A percentile compares a stretch with the other conserved stretches of the same genome.
phyloP scores from a whole-genome alignment of 2,329 filamentous ascomycete genomes.

The Claviceps pazoutovae region DNA sequence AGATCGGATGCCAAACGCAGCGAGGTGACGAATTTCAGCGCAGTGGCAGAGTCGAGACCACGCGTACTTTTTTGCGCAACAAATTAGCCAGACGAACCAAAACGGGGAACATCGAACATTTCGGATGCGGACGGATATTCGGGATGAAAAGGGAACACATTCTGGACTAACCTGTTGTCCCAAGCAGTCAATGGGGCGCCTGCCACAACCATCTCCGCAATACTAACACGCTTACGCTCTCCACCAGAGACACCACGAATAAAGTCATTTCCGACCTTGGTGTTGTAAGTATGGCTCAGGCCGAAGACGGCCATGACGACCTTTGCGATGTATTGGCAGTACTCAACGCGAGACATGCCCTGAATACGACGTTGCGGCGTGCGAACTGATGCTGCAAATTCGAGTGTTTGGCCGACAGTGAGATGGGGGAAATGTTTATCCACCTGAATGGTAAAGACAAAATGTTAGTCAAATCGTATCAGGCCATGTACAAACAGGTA shows the following conservation, averaged over 20 bases:
- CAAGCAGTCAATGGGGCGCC: slow-evolving; percentile 43
- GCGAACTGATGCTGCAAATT: slow-evolving; percentile 56
- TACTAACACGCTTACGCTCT: slow-evolving; percentile 66
- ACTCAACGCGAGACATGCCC: slow-evolving; percentile 46
- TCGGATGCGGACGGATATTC: background rate
- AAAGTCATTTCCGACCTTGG: slow-evolving; percentile 62
- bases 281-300: slow-evolving; percentile 56
- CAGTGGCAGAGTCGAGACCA: slow-evolving; percentile 60
- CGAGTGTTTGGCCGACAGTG: slow-evolving; percentile 58
- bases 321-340: slow-evolving; percentile 46
- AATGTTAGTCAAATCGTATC: too few species aligned
- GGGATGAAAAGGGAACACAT: background rate
- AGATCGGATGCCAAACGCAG: slow-evolving; percentile 53
- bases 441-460: slow-evolving; percentile 21
- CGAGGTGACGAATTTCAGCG: slow-evolving; percentile 57
- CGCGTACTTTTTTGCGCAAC: slow-evolving; percentile 32
- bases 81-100: background rate
- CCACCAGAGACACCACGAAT: slow-evolving; percentile 59
- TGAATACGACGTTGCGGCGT: slow-evolving; percentile 52
- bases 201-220: slow-evolving; percentile 63
- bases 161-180: slow-evolving; percentile 44
- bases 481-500: too few species aligned
- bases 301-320: slow-evolving; percentile 60
- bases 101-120: background rate
- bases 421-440: slow-evolving; percentile 69